Percentiles rank a stretch among this genome's conserved stretches.
Conservation (phyloP, 805 yeast species). For the Ogataea salicorniae region DNA sequence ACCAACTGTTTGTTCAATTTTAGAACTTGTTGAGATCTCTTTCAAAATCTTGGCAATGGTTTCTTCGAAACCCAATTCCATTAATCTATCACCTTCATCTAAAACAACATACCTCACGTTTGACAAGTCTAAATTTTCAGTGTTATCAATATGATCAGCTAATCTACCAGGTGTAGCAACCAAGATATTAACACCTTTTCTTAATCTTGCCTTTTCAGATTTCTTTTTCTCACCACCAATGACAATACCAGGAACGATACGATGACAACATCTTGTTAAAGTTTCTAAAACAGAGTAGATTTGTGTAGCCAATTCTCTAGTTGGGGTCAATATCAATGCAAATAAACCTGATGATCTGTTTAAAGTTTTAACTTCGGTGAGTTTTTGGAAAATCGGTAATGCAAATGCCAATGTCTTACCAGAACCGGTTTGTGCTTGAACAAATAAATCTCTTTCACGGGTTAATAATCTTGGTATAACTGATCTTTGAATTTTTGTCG, state of each 20-base stretch:
- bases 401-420: constrained; percentile 91
- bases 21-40: constrained; percentile 44
- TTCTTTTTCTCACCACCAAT: constrained; percentile 99
- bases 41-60: constrained; percentile 73
- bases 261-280: constrained; percentile 70
- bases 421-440: constrained; percentile 97
- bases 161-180: constrained; percentile 97
- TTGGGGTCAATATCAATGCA: constrained; percentile 86
- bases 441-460: constrained; percentile 61
- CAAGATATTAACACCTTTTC: constrained; percentile 94
- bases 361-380: constrained; percentile 51
- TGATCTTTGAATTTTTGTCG: constrained; percentile 83
- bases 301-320: constrained; percentile 91
- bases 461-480: constrained; percentile 61
- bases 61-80: constrained; percentile 96
- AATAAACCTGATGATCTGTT: constrained; percentile 75
- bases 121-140: constrained; percentile 65
- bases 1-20: constrained; percentile 30
- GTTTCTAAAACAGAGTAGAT: constrained; percentile 76
- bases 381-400: constrained; percentile 72
- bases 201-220: constrained; percentile 88
- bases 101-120: constrained; percentile 81
- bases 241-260: constrained; percentile 91
- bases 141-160: constrained; percentile 90
- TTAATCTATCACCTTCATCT: constrained; percentile 95